phyloP scores from a whole-genome alignment of 2,329 filamentous ascomycete species.

The Penicillium sp. region DNA sequence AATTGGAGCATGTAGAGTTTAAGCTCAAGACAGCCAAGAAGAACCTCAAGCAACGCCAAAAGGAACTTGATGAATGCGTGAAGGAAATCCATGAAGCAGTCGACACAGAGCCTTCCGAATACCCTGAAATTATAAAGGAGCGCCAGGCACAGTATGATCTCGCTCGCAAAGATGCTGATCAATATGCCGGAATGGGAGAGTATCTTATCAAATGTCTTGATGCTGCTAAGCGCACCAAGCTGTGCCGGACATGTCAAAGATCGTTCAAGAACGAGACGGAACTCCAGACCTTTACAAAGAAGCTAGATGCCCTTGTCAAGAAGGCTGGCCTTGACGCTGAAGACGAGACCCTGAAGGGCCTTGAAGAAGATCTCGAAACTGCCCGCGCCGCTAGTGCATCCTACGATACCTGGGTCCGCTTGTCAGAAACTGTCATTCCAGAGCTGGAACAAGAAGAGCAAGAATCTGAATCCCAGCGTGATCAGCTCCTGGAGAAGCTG shows the following conservation, averaged over 20 bases:
- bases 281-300: constrained; percentile 62
- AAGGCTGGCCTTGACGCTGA: constrained; percentile 56
- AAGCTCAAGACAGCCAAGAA: constrained; percentile 65
- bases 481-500: constrained; percentile 58
- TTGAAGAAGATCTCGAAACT: constrained; percentile 61
- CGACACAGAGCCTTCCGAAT: constrained; percentile 52
- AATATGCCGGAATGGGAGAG: constrained; percentile 64
- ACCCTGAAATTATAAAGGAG: constrained; percentile 52
- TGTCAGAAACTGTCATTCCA: constrained; percentile 68
- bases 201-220: constrained; percentile 70
- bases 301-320: constrained; percentile 58
- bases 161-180: constrained; percentile 62
- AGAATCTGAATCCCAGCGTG: constrained; percentile 61
- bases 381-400: constrained; percentile 63
- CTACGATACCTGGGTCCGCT: constrained; percentile 71
- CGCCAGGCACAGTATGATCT: constrained; percentile 53
- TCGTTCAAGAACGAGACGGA: constrained; percentile 61
- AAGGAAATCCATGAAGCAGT: constrained; percentile 60
- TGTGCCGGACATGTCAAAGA: constrained; percentile 74
- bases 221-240: constrained; percentile 64
- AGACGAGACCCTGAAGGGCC: constrained; percentile 60
- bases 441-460: constrained; percentile 62
- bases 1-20: constrained; percentile 74
- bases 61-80: constrained; percentile 62
- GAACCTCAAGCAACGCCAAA: constrained; percentile 62